Conservation (phyloP, 176 grass and related monocot genomes). For the Hyparrhenia diplandra region DNA sequence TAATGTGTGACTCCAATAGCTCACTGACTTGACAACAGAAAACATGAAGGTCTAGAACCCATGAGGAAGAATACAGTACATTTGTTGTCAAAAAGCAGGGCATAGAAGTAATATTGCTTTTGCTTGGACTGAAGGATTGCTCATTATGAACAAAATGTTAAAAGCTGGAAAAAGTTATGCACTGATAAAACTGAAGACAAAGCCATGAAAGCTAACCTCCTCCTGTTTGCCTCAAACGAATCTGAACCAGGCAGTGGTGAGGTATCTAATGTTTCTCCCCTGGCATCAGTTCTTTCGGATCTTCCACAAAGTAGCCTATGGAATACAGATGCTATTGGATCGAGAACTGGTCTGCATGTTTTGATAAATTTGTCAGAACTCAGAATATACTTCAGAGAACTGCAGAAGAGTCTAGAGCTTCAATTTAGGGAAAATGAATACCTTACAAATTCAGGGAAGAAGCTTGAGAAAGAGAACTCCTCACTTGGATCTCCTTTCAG, state of each 20-base stretch:
- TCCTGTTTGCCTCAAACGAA: slow-evolving; percentile 79
- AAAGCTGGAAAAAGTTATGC: not conserved
- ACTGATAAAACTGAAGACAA: not conserved
- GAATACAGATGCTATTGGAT: slow-evolving; percentile 82
- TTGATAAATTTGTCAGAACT: not conserved
- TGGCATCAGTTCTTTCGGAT: slow-evolving; percentile 52
- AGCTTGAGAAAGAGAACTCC: slow-evolving; percentile 92
- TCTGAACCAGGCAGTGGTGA: slow-evolving; percentile 80
- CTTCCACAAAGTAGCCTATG: slow-evolving; percentile 88
- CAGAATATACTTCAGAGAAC: not conserved
- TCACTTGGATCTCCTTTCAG: slow-evolving; percentile 95
- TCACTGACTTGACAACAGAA: not conserved
- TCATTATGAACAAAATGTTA: not conserved
- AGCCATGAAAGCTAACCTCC: slow-evolving; percentile 57
- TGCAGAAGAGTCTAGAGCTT: not conserved
- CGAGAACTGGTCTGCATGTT: slow-evolving; percentile 66
- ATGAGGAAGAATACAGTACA: not conserved
- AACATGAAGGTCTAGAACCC: not conserved
- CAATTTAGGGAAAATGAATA: slow-evolving; percentile 21
- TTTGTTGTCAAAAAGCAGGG: not conserved
- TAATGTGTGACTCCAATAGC: not conserved
- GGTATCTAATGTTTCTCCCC: slow-evolving; percentile 59
- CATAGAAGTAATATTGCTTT: not conserved
- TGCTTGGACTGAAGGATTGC: not conserved
- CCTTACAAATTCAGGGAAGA: slow-evolving; percentile 95